A percentile compares a stretch with the other conserved stretches of the same genome.
Evolutionary conservation across 306 rosid species (phyloP).

Genomic region (Castanea crenata): DNA sequence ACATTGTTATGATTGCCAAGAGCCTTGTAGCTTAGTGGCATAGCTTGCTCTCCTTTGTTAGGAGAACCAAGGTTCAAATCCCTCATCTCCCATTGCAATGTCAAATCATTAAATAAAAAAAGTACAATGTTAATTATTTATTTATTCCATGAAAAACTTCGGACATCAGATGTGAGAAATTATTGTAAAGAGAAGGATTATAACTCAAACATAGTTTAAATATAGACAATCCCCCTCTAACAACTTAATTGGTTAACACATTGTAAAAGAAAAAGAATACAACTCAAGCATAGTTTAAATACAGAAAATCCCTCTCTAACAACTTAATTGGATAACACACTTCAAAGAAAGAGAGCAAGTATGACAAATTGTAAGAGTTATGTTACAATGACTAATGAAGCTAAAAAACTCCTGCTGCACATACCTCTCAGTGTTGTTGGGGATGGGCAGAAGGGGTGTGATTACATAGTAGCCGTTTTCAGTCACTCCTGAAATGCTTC

Average conservation of each 20-base stretch:
- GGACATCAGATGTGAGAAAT: background rate
- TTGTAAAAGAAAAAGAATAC: background rate
- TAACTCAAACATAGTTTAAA: background rate
- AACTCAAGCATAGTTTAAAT: background rate
- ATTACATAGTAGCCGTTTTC: constrained; percentile 89
- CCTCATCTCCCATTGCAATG: too few species aligned
- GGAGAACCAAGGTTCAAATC: too few species aligned
- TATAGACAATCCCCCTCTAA: background rate
- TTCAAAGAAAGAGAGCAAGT: background rate
- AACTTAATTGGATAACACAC: background rate
- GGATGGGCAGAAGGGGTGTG: constrained; percentile 77
- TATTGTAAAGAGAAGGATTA: background rate
- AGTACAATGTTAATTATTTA: background rate
- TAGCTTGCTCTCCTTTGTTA: too few species aligned
- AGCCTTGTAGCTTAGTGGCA: too few species aligned
- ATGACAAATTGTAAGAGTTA: background rate
- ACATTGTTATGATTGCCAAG: too few species aligned
- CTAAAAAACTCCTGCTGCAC: constrained; percentile 6
- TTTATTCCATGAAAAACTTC: background rate
- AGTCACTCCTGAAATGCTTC: constrained; percentile 96
- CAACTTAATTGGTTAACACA: background rate
- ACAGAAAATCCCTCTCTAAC: background rate
- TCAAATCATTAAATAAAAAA: too few species aligned
- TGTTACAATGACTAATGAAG: constrained; percentile 10
- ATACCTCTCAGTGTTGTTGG: constrained; percentile 61